phyloP scores from a whole-genome alignment of 352 stramenopile genomes.

The Globisporangium paddicum region DNA sequence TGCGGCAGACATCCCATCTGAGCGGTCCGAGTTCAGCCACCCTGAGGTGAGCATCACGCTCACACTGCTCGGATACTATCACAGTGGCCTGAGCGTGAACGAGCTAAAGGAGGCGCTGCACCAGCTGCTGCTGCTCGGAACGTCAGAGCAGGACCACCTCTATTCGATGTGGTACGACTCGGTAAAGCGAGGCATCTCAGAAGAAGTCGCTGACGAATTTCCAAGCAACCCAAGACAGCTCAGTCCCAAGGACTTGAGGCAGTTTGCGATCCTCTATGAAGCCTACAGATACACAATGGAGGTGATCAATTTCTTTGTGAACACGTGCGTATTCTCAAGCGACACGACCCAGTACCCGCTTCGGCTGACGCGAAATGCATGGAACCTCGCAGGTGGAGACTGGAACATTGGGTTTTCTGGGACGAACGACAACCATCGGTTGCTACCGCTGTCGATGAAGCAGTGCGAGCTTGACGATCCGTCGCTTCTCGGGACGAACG shows the following conservation, averaged over 20 bases:
- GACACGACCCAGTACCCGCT: conserved; percentile 80
- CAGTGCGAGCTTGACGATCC: conserved; percentile 55
- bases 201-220: conserved; percentile 48
- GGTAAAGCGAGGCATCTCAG: conserved; percentile 19
- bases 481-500: conserved; percentile 71
- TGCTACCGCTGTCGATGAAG: conserved; percentile 70
- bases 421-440: conserved; percentile 85
- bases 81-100: conserved; percentile 46
- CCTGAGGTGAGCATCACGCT: conserved; percentile 80
- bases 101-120: conserved; percentile 53
- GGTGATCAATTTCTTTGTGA: conserved; percentile 86
- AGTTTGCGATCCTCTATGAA: conserved; percentile 49
- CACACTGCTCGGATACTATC: conserved; percentile 85
- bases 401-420: conserved; percentile 81
- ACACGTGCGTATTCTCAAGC: conserved; percentile 69
- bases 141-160: conserved; percentile 49
- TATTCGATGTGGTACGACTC: conserved; percentile 70
- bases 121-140: conserved; percentile 53
- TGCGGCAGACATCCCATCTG: conserved; percentile 73
- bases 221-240: conserved; percentile 73
- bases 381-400: conserved; percentile 68
- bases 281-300: conserved; percentile 61
- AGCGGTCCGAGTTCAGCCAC: conserved; percentile 86
- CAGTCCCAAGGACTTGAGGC: conserved; percentile 58
- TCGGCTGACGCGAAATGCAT: conserved; percentile 64